These are phyloP conservation scores for Lactifluus hygrophoroides DNA, from an alignment of 768 basidiomycete genomes.

Conservation along the genomic window DNA sequence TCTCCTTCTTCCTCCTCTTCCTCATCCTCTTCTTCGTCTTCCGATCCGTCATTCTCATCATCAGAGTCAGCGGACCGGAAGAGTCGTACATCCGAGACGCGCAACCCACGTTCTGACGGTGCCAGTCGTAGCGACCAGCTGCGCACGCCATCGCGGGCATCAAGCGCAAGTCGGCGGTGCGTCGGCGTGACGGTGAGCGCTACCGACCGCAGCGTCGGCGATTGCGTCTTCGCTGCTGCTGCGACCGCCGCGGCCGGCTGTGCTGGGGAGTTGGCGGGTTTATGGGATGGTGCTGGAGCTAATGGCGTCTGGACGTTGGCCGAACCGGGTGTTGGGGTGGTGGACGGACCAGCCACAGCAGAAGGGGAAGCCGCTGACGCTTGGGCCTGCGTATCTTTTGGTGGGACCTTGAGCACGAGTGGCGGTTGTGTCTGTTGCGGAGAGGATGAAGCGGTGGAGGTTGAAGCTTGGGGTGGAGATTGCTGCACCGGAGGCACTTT, in stretches of 20 bases:
- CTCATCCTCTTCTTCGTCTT: slow-evolving; percentile 40
- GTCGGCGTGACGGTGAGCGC: slow-evolving; percentile 35
- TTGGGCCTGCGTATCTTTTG: not conserved
- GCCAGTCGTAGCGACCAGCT: slow-evolving; percentile 62
- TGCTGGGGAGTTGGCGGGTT: slow-evolving; percentile 1
- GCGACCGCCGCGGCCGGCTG: slow-evolving; percentile 7
- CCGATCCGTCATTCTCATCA: slow-evolving; percentile 52
- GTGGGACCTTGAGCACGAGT: slow-evolving; percentile 21
- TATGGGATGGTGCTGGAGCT: slow-evolving; percentile 17
- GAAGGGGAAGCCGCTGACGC: slow-evolving; percentile 22
- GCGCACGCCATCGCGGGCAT: slow-evolving; percentile 62
- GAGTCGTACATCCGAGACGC: slow-evolving; percentile 47
- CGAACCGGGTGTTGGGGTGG: slow-evolving; percentile 11
- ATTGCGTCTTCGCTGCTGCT: slow-evolving; percentile 17
- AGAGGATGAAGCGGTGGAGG: slow-evolving; percentile 22
- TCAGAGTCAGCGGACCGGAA: slow-evolving; percentile 49
- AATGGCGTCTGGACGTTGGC: slow-evolving; percentile 12
- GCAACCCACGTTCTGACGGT: slow-evolving; percentile 46
- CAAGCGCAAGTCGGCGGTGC: slow-evolving; percentile 49
- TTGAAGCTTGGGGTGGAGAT: slow-evolving; percentile 22
- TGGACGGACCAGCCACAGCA: slow-evolving; percentile 18
- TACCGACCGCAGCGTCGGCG: slow-evolving; percentile 22
- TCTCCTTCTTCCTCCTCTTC: slow-evolving; percentile 29
- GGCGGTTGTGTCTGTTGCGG: slow-evolving; percentile 22
- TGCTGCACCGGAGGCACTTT: slow-evolving; percentile 46